Evolutionary conservation across 169 alveolate genomes (phyloP).

Genomic region (Eimeria acervulina): DNA sequence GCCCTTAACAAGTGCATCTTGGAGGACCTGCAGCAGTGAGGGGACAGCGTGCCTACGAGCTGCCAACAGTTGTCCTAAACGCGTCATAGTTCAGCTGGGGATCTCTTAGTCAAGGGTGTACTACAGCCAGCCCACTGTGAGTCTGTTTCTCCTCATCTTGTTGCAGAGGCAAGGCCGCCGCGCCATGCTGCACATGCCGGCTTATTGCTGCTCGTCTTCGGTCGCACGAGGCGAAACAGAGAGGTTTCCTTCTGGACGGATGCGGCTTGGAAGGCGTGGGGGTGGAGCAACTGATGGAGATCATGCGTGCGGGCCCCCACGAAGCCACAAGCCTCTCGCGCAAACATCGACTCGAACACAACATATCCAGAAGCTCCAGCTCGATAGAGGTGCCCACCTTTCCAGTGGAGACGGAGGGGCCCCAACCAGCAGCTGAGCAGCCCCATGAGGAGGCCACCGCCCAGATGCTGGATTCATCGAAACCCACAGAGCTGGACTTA

Average conservation of each 20-base stretch:
- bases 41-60: neutral
- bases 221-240: constrained; percentile 45
- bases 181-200: constrained; percentile 54
- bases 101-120: neutral
- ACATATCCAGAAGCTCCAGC: neutral
- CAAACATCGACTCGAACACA: constrained; percentile 29
- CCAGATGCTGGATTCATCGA: neutral
- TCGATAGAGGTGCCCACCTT: constrained; percentile 16
- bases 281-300: constrained; percentile 9
- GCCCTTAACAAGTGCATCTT: constrained; percentile 13
- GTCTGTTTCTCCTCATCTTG: neutral
- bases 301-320: constrained; percentile 54
- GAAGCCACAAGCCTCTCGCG: constrained; percentile 4
- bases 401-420: neutral
- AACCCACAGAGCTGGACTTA: neutral
- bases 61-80: neutral
- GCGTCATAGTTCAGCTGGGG: neutral
- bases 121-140: neutral
- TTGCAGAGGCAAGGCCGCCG: constrained; percentile 67
- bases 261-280: constrained; percentile 53
- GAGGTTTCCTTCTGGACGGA: constrained; percentile 52
- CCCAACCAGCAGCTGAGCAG: neutral
- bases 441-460: neutral
- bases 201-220: constrained; percentile 66
- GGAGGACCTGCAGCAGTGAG: constrained; percentile 64